Conservation (phyloP, 805 yeast species). For the Wickerhamiella siamensis region DNA sequence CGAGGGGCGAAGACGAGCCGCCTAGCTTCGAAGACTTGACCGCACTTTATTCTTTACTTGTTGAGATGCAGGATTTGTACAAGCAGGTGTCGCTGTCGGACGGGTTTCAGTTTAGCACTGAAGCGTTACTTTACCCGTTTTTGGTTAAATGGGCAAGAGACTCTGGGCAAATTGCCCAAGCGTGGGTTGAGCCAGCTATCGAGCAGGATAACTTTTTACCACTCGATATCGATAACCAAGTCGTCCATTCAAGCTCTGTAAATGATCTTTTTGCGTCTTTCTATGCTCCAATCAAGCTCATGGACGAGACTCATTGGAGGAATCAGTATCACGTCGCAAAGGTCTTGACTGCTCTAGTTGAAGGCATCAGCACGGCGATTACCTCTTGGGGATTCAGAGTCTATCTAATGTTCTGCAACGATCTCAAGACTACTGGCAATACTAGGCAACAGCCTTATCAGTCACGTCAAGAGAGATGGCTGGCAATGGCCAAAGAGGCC, state of each 20-base stretch:
- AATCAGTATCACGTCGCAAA: conserved; percentile 48
- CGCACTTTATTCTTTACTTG: conserved; percentile 39
- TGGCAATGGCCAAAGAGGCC: conserved; percentile 26
- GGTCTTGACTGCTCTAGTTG: conserved; percentile 45
- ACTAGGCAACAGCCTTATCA: conserved; percentile 1
- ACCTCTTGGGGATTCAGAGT: conserved; percentile 33
- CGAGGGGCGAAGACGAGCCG: conserved; percentile 11
- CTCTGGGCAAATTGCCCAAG: conserved; percentile 33
- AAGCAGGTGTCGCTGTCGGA: conserved; percentile 32
- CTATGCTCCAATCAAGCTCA: conserved; percentile 40
- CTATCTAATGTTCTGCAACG: conserved; percentile 12
- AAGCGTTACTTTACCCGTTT: conserved; percentile 38
- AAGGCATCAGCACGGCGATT: conserved; percentile 48
- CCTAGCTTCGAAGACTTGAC: conserved; percentile 40
- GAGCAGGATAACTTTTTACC: conserved; percentile 44
- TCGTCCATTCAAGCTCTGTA: conserved; percentile 43
- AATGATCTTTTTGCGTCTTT: conserved; percentile 53
- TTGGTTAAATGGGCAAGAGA: conserved; percentile 29
- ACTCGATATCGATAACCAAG: conserved; percentile 28
- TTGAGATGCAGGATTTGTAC: conserved; percentile 39
- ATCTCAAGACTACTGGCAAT: conserved; percentile 7
- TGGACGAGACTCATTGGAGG: conserved; percentile 51
- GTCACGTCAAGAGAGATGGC: conserved; percentile 23
- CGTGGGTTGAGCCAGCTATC: conserved; percentile 41
- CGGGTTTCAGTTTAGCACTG: conserved; percentile 41